These are phyloP conservation scores for Bryum argenteum DNA, from an alignment of 225 moss, liverwort and hornwort species.

Conservation along the genomic window DNA sequence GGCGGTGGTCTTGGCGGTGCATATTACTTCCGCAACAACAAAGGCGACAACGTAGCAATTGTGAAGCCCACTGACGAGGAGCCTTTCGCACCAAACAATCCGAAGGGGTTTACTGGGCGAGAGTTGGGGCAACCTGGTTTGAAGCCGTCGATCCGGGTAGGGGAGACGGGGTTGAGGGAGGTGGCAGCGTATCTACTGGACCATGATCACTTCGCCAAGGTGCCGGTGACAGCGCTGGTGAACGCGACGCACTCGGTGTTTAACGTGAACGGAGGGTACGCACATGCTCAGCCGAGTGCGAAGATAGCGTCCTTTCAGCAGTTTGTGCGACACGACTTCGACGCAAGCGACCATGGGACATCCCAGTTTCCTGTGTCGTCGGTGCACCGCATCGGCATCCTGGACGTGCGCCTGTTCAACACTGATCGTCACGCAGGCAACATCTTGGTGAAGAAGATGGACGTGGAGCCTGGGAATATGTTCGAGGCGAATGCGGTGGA, in stretches of 20 bases:
- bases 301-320: constrained; percentile 93
- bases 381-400: constrained; percentile 87
- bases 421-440: constrained; percentile 95
- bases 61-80: constrained; percentile 97
- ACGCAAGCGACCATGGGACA: constrained; percentile 78
- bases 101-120: constrained; percentile 86
- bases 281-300: constrained; percentile 38
- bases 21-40: constrained; percentile 75
- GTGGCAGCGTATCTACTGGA: constrained; percentile 93
- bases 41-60: constrained; percentile 71
- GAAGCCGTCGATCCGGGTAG: constrained; percentile 91
- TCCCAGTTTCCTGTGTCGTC: constrained; percentile 81
- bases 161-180: constrained; percentile 91
- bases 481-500: constrained; percentile 61
- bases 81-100: constrained; percentile 95
- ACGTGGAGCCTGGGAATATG: constrained; percentile 48
- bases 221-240: constrained; percentile 80
- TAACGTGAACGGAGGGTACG: constrained; percentile 63
- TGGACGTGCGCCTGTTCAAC: constrained; percentile 83
- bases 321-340: constrained; percentile 83
- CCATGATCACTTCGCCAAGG: constrained; percentile 80
- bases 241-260: constrained; percentile 80
- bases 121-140: constrained; percentile 79
- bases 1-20: constrained; percentile 84
- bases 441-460: constrained; percentile 77